A percentile compares a stretch with the other conserved stretches of the same genome.
phyloP scores from a whole-genome alignment of 2,329 filamentous ascomycete genomes.

The Diplodia intermedia region DNA sequence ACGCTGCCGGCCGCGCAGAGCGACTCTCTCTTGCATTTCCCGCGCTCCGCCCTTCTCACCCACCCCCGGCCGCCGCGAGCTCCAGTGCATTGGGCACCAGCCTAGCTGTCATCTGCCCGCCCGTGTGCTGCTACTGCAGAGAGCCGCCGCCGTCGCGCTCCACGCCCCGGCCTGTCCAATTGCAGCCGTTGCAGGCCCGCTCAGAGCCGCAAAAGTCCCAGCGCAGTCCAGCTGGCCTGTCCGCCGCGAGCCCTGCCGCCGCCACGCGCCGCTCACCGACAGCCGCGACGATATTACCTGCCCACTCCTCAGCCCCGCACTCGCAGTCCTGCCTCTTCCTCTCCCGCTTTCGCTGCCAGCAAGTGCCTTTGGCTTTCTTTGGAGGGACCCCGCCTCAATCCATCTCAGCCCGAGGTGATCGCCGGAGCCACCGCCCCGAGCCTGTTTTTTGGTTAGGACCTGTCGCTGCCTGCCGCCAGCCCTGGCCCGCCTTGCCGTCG shows the following conservation, averaged over 20 bases:
- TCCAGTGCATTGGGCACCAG: slow-evolving; percentile 20
- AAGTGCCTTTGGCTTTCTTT: slow-evolving; percentile 20
- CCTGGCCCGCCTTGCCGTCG: slow-evolving; percentile 35
- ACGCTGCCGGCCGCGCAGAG: slow-evolving; percentile 16
- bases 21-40: slow-evolving; percentile 13
- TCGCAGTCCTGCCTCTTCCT: slow-evolving; percentile 12
- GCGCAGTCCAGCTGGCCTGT: slow-evolving; percentile 25
- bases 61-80: background rate
- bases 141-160: slow-evolving; percentile 25
- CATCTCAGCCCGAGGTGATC: slow-evolving; percentile 37
- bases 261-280: slow-evolving; percentile 30
- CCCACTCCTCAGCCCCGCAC: slow-evolving; percentile 29
- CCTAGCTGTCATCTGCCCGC: slow-evolving; percentile 27
- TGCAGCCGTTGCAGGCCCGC: slow-evolving; percentile 27
- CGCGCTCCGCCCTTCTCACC: background rate
- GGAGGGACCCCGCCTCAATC: slow-evolving; percentile 8
- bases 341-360: background rate
- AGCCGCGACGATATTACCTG: slow-evolving; percentile 31
- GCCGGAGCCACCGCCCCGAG: background rate
- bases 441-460: slow-evolving; percentile 13
- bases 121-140: slow-evolving; percentile 22
- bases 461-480: slow-evolving; percentile 15
- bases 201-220: slow-evolving; percentile 29
- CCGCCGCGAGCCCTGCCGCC: slow-evolving; percentile 27
- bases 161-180: slow-evolving; percentile 22